These are phyloP conservation scores for Medakamo hakoo DNA, from an alignment of 139 green algal species.

Conservation along the genomic window DNA sequence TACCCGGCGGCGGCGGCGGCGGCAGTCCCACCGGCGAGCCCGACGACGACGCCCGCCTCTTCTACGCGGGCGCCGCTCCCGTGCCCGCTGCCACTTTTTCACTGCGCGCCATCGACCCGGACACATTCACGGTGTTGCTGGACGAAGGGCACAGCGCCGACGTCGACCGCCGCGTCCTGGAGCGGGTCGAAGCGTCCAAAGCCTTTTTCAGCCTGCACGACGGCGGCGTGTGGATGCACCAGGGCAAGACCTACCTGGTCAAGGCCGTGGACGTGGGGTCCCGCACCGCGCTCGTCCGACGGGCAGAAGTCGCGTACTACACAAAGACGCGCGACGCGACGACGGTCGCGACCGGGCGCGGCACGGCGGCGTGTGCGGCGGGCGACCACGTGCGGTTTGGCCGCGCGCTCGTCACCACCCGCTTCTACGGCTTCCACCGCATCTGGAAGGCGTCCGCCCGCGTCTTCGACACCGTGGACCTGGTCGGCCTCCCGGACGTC, in stretches of 20 bases:
- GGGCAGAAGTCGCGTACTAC: conserved; percentile 79
- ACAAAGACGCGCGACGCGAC: conserved; percentile 30
- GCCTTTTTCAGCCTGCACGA: conserved; percentile 82
- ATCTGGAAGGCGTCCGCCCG: conserved; percentile 44
- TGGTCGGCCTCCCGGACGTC: conserved; percentile 76
- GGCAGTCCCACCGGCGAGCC: conserved; percentile 22
- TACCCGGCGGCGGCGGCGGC: conserved; percentile 1
- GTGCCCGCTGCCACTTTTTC: conserved; percentile 18
- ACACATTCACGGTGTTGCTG: conserved; percentile 59
- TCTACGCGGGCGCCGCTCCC: conserved; percentile 37
- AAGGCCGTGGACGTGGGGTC: conserved; percentile 54
- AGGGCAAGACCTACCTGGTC: conserved; percentile 79
- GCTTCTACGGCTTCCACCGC: conserved; percentile 60
- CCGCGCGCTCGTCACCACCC: conserved; percentile 34
- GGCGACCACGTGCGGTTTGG: not conserved
- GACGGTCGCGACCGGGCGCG: not conserved
- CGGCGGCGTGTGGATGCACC: conserved; percentile 74
- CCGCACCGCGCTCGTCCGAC: conserved; percentile 48
- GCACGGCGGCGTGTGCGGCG: not conserved
- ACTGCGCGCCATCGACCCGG: conserved; percentile 71
- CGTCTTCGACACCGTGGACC: conserved; percentile 76
- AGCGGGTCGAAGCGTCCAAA: conserved; percentile 71
- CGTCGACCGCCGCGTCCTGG: conserved; percentile 41
- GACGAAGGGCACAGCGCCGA: too few relatives aligned
- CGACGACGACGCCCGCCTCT: conserved; percentile 10